Evolutionary conservation across 2,329 filamentous ascomycete species (phyloP).

Genomic region (Claviceps humidiphila): DNA sequence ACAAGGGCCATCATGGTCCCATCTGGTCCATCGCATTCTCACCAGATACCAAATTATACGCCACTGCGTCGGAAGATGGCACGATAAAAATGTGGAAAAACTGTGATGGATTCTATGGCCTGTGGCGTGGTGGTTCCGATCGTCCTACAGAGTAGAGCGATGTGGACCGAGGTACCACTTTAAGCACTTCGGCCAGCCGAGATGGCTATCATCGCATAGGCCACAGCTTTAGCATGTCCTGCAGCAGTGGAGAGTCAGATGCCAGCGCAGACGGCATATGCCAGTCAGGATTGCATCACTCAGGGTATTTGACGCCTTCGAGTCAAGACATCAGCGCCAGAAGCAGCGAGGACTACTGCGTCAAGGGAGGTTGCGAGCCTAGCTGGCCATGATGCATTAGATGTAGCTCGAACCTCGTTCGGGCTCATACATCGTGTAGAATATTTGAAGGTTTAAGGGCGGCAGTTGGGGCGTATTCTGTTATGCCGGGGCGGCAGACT

Average conservation of each 20-base stretch:
- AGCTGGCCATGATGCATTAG: background rate
- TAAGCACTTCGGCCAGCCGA: constrained; percentile 2
- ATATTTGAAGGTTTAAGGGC: background rate
- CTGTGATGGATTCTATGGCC: constrained; percentile 49
- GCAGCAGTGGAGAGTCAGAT: constrained; percentile 7
- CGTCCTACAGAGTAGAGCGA: constrained; percentile 24
- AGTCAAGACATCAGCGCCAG: background rate
- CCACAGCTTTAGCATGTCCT: constrained; percentile 7
- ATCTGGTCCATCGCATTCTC: constrained; percentile 95
- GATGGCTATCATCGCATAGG: constrained; percentile 4
- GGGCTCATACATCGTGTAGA: background rate
- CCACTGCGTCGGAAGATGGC: constrained; percentile 90
- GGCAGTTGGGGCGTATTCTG: background rate
- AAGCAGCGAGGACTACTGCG: constrained; percentile 1
- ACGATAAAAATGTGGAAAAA: constrained; percentile 89
- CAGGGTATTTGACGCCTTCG: background rate
- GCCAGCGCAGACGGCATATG: constrained; percentile 1
- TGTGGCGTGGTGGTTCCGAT: constrained; percentile 43
- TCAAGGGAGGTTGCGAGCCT: background rate
- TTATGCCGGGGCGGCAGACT: background rate
- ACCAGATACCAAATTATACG: constrained; percentile 90
- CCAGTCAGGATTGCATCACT: background rate
- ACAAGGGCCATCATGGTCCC: constrained; percentile 93
- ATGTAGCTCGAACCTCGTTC: background rate
- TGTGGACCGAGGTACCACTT: constrained; percentile 9